phyloP scores from a whole-genome alignment of 2,329 filamentous ascomycete species.

The Clonostachys chloroleuca region DNA sequence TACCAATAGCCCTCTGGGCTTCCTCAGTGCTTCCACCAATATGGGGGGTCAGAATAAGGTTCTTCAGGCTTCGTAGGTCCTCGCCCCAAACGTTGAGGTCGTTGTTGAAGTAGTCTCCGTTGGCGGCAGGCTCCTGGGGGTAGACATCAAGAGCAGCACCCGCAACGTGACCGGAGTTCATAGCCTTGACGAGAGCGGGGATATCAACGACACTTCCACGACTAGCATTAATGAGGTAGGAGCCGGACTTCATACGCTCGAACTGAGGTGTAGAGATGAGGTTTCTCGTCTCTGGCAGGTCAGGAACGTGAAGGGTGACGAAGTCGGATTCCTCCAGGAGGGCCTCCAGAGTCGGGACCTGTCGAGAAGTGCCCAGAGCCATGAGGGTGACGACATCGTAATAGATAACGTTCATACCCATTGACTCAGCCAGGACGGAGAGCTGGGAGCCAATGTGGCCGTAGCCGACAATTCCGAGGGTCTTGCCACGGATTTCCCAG shows the following conservation, averaged over 20 bases:
- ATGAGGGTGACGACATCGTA: conserved; percentile 94
- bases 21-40: conserved; percentile 98
- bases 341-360: conserved; percentile 72
- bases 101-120: conserved; percentile 91
- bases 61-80: conserved; percentile 80
- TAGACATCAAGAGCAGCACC: conserved; percentile 97
- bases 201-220: conserved; percentile 94
- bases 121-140: conserved; percentile 87
- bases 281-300: conserved; percentile 86
- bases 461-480: conserved; percentile 92
- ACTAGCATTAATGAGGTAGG: conserved; percentile 94
- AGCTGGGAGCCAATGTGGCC: conserved; percentile 96
- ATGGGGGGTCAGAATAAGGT: conserved; percentile 92
- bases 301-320: conserved; percentile 90
- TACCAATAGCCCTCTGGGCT: conserved; percentile 90
- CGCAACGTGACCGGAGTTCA: conserved; percentile 80
- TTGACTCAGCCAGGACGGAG: conserved; percentile 90
- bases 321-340: conserved; percentile 84
- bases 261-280: conserved; percentile 82
- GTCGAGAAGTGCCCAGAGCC: conserved; percentile 83
- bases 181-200: conserved; percentile 81
- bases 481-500: conserved; percentile 98
- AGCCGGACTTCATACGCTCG: conserved; percentile 84
- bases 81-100: conserved; percentile 79
- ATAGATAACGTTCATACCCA: conserved; percentile 98